Base-by-base conservation (phyloP, 345 rosid genomes). In the Streptanthus diversifolius region DNA sequence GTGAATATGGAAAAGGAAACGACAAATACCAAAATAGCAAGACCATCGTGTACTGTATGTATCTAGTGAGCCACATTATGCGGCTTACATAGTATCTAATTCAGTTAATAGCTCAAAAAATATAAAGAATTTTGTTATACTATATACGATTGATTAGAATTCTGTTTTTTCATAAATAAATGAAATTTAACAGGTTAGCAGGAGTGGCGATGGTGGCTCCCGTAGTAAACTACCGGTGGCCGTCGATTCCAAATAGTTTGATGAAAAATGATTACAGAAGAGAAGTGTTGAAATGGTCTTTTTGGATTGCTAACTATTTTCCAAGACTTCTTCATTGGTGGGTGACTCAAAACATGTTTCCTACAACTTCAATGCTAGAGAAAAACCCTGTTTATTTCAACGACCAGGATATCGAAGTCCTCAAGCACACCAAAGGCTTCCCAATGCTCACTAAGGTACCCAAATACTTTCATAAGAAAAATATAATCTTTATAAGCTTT, bases 381-480 rank as follows among this genome's bases (percentile, higher is more conserved):
- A 81, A 79, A 51, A 83, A 83, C 49, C 86, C 95, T 11, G 44
- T 80, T 3, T 83, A 87, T 77, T 91, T 91, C 66, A 93, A 81
- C 70, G 61, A 81, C 59, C 82, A 78, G 35, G 97, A 91, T 75
- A 76, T 88, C 0, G 91, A 87, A 73, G 77, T 88, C 63, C 79
- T 93, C 61, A 82, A 85, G 77, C 85, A 74, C 68, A 84, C 71
- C 3, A 78, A 83, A 49, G 91, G 92, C 43, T 92, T 93, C 77
- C 95, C 96, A 41, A 93, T 90, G 97, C 90, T 90, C 44, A 86
- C 85, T 49, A 77, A 81, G 93, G 98, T 93, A 44, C 19, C 36
- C 29, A 53, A 25, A 18, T 15, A 27, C 32, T 63, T 70, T 22
- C 60, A 24, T 36, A 36, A n/a, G 30, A 21, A 29, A 21, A 49